Evolutionary conservation across 192 early-diverging fungal genomes (phyloP).

Genomic region (Spizellomyces punctatus): DNA sequence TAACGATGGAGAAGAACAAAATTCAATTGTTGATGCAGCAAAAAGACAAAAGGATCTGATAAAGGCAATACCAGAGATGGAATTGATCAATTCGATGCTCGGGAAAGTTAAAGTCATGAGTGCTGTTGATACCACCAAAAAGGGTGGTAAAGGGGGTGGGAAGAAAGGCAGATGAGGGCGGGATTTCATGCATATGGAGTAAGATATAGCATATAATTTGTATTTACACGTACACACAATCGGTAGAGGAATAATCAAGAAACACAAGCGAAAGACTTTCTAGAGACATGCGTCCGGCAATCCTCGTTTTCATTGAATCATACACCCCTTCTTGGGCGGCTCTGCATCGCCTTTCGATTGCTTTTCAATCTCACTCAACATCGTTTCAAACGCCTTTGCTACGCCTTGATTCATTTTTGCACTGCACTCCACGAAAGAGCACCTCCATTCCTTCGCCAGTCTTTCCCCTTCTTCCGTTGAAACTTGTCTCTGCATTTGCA

Average conservation of each 20-base stretch:
- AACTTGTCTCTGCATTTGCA: slow-evolving; percentile 79
- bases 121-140: not conserved
- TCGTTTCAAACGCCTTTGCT: slow-evolving; percentile 78
- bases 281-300: too few relatives aligned
- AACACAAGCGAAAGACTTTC: too few relatives aligned
- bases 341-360: slow-evolving; percentile 56
- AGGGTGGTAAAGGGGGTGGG: slow-evolving; percentile 23
- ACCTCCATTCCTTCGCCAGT: slow-evolving; percentile 81
- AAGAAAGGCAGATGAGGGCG: slow-evolving; percentile 24
- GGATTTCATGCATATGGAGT: too few relatives aligned
- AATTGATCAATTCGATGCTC: slow-evolving; percentile 79
- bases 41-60: slow-evolving; percentile 70
- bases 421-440: slow-evolving; percentile 85
- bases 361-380: slow-evolving; percentile 85
- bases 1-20: slow-evolving; percentile 14
- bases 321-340: slow-evolving; percentile 57
- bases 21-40: slow-evolving; percentile 31
- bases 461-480: slow-evolving; percentile 73
- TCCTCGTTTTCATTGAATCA: slow-evolving; percentile 7
- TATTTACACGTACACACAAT: too few relatives aligned
- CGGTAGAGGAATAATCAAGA: too few relatives aligned
- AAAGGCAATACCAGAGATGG: slow-evolving; percentile 80
- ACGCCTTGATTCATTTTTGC: slow-evolving; percentile 94
- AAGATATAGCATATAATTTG: too few relatives aligned
- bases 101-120: slow-evolving; percentile 75